Conservation (phyloP, 73 alveolate genomes). For the Paramecium sexaurelia region DNA sequence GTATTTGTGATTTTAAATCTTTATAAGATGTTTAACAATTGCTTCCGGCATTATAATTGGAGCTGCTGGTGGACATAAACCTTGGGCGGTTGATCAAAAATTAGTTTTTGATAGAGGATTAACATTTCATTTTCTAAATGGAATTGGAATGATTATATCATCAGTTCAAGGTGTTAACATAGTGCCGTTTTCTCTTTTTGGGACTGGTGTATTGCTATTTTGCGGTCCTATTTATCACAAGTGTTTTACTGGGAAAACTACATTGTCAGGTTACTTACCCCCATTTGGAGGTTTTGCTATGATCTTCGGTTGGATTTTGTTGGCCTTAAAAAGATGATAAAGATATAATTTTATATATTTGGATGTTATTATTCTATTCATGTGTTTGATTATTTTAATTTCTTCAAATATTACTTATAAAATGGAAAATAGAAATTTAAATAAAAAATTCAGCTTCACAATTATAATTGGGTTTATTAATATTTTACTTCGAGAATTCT, state of each 20-base stretch:
- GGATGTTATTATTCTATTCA: not conserved
- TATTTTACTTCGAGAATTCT: not conserved
- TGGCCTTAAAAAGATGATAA: not conserved
- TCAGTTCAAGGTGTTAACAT: not conserved
- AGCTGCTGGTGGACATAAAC: slow-evolving; percentile 53
- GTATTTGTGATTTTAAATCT: not conserved
- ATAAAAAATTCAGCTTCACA: not conserved
- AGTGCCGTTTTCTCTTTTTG: not conserved
- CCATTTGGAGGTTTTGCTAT: slow-evolving; percentile 45
- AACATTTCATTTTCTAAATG: not conserved
- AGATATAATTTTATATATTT: not conserved
- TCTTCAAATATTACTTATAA: too few relatives aligned
- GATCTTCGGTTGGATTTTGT: slow-evolving; percentile 38
- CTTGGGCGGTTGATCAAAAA: not conserved
- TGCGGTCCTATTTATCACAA: slow-evolving; percentile 21
- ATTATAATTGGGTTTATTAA: not conserved
- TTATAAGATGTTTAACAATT: not conserved
- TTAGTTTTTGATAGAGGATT: not conserved
- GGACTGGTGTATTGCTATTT: not conserved
- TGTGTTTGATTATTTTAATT: too few relatives aligned
- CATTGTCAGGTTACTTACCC: not conserved
- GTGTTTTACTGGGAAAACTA: slow-evolving; percentile 20
- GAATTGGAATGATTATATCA: slow-evolving; percentile 33
- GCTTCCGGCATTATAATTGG: slow-evolving; percentile 1
- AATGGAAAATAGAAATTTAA: not conserved